Evolutionary conservation across 495 filamentous ascomycete species (phyloP).

Genomic region (Saxophila tyrrhenica): DNA sequence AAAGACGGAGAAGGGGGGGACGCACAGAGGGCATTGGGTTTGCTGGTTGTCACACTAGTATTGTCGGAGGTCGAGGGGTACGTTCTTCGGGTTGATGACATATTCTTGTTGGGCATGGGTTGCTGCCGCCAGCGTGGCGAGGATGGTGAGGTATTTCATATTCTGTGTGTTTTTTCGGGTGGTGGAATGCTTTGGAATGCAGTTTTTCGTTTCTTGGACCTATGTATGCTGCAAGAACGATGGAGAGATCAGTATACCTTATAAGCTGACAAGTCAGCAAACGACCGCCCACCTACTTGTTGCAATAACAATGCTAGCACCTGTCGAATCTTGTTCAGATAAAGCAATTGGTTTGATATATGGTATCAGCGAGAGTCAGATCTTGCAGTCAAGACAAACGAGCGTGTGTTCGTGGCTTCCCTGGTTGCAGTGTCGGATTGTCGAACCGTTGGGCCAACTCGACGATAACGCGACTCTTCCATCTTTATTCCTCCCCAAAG

Average conservation of each 20-base stretch:
- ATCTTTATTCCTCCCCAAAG: not conserved
- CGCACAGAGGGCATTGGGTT: slow-evolving; percentile 15
- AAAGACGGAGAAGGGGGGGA: not conserved
- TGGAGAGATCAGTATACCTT: too few relatives aligned
- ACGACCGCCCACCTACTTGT: too few relatives aligned
- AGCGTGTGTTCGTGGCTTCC: not conserved
- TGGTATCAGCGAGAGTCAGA: too few relatives aligned
- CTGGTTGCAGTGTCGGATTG: not conserved
- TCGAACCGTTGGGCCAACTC: not conserved
- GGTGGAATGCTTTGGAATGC: not conserved
- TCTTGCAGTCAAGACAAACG: not conserved
- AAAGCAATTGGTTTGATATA: too few relatives aligned
- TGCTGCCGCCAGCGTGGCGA: slow-evolving; percentile 20
- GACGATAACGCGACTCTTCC: not conserved
- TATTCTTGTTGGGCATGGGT: slow-evolving; percentile 34
- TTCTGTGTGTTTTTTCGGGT: not conserved
- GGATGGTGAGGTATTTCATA: slow-evolving; percentile 20
- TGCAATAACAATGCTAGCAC: too few relatives aligned
- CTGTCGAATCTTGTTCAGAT: too few relatives aligned
- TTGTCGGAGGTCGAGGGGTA: slow-evolving; percentile 26
- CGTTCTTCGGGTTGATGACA: slow-evolving; percentile 49
- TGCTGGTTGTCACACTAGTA: slow-evolving; percentile 18
- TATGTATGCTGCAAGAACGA: too few relatives aligned
- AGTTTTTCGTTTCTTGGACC: not conserved
- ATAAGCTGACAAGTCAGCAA: too few relatives aligned